phyloP scores from a whole-genome alignment of 768 basidiomycete species.

The Psilocybe cyanescens region DNA sequence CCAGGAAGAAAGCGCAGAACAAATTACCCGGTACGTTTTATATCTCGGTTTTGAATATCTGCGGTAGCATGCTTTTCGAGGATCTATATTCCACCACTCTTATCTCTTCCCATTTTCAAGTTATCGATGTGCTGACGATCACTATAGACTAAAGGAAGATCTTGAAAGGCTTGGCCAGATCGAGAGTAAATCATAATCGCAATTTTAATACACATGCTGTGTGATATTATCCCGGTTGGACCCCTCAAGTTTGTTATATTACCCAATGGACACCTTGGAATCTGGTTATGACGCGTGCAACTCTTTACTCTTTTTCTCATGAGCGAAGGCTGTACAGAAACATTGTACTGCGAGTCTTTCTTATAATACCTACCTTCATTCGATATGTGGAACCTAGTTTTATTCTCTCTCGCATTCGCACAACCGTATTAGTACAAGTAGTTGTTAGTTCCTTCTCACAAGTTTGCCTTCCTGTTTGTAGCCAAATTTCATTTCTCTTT shows the following conservation, averaged over 20 bases:
- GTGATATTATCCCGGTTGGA: background rate
- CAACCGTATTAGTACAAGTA: background rate
- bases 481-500: background rate
- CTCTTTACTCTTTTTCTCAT: conserved; percentile 3
- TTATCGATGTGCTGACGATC: background rate
- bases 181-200: conserved; percentile 7
- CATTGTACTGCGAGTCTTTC: background rate
- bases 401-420: background rate
- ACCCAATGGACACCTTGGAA: conserved; percentile 14
- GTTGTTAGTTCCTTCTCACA: conserved; percentile 41
- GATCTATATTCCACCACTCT: background rate
- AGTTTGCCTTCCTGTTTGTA: background rate
- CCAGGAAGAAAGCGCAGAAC: conserved; percentile 75
- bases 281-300: conserved; percentile 15
- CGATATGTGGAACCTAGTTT: background rate
- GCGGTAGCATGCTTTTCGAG: too few species aligned
- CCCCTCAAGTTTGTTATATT: conserved; percentile 10
- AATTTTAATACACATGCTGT: background rate
- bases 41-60: background rate
- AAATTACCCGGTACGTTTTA: conserved; percentile 77
- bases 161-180: conserved; percentile 36
- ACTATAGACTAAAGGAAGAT: conserved; percentile 69
- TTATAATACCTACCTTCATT: conserved; percentile 1
- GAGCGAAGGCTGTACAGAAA: background rate
- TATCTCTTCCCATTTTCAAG: conserved; percentile 18